Conservation (phyloP, 1,139 yeast genomes). For the Candida pseudoviswanathii region DNA sequence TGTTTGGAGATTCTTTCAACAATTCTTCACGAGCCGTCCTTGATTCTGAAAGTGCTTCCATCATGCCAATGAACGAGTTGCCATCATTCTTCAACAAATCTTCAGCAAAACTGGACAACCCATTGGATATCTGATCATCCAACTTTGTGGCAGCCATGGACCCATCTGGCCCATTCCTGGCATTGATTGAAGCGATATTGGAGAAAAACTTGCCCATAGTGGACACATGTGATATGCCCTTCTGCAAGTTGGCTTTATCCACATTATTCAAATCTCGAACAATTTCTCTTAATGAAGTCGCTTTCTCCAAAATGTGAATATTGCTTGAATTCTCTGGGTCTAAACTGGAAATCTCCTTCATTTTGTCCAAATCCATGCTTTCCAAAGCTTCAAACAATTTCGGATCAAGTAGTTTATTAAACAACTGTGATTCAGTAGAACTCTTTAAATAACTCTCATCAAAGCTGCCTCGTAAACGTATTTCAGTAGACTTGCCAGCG, state of each 20-base stretch:
- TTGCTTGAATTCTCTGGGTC: slow-evolving; percentile 20
- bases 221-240: slow-evolving; percentile 30
- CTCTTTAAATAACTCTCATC: background rate
- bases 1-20: slow-evolving; percentile 21
- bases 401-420: slow-evolving; percentile 33
- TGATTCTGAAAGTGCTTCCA: slow-evolving; percentile 71
- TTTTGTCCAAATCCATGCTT: slow-evolving; percentile 29
- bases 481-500: slow-evolving; percentile 1
- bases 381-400: slow-evolving; percentile 33
- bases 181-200: slow-evolving; percentile 16
- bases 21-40: slow-evolving; percentile 51
- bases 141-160: slow-evolving; percentile 10
- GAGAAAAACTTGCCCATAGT: slow-evolving; percentile 28
- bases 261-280: slow-evolving; percentile 31
- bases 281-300: slow-evolving; percentile 32
- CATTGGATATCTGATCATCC: slow-evolving; percentile 29
- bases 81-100: slow-evolving; percentile 78
- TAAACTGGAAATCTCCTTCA: slow-evolving; percentile 24
- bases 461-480: slow-evolving; percentile 4
- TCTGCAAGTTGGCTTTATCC: slow-evolving; percentile 30
- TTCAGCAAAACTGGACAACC: slow-evolving; percentile 68
- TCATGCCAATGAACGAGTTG: slow-evolving; percentile 69
- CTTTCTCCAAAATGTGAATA: slow-evolving; percentile 27
- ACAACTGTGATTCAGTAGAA: slow-evolving; percentile 17
- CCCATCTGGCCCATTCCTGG: slow-evolving; percentile 12